Evolutionary conservation across 2,329 filamentous ascomycete genomes (phyloP), one percentile per base, ranked within the genome.

Genomic region (Stenocarpella maydis): DNA sequence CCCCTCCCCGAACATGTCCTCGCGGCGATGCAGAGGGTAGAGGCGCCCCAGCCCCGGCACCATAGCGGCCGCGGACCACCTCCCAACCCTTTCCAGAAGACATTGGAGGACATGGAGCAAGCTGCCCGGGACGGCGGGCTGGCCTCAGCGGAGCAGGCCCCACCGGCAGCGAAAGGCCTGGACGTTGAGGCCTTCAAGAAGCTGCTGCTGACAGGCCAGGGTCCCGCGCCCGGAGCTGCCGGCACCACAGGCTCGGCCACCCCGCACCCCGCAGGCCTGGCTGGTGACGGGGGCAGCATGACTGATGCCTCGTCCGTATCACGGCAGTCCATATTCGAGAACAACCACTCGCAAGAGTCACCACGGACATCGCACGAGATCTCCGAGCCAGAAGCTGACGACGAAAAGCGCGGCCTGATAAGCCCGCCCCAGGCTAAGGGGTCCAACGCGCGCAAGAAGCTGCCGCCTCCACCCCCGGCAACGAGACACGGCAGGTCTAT

Each of bases 171-270:
- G 10, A 84, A 81, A 73, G 85, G 88, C 0, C 80, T 95, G 72
- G 92, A 96, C 76, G 93, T 95, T 1, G 89, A 93, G 76, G 90
- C 92, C 9, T 96, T 96, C 80, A 90, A 90, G 76, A 86, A 90
- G 70, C 80, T 96, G 71, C 84, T 96, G 58, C 84, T 96, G 81
- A 96, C 92, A 0, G 93, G 93, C 24, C 88, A 89, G 74, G 77
- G 87, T 71, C 79, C 76, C 71, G 74, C 75, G 39, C 71, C 77
- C 6, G 74, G 76, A 37, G 39, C 73, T 12, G 65, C 68, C 63
- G 73, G 69, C 65, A 66, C 71, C 31, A 72, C 73, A 45, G 70
- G 74, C 68, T 58, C 76, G 72, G 21, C 64, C 76, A 37, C 64
- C 70, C 37, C 68, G 71, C 69, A 72, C 73, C 76, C 69, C 65